These are phyloP conservation scores for Ilex aquifolium DNA, from an alignment of 257 asterid genomes.

Conservation along the genomic window DNA sequence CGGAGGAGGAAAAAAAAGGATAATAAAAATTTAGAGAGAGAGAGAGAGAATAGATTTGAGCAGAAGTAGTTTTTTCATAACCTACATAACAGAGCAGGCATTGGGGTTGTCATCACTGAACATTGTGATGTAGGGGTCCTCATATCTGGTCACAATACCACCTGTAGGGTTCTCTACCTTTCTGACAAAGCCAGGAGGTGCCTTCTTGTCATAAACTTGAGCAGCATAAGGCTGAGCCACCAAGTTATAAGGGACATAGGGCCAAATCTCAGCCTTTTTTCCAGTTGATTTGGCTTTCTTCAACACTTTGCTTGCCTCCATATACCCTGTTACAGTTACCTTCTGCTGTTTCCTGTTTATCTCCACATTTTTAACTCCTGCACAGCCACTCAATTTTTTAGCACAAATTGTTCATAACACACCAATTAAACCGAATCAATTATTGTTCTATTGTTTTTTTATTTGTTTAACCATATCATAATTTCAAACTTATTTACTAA, in stretches of 20 bases:
- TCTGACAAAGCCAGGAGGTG: slow-evolving; percentile 80
- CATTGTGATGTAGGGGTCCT: slow-evolving; percentile 61
- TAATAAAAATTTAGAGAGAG: no score
- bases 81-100: slow-evolving; percentile 68
- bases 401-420: not conserved
- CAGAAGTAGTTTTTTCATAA: not conserved
- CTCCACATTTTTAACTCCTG: not conserved
- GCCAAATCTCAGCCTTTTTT: slow-evolving; percentile 88
- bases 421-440: not conserved
- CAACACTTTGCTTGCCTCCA: slow-evolving; percentile 10
- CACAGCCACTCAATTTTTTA: not conserved
- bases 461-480: not conserved
- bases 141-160: slow-evolving; percentile 27
- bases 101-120: slow-evolving; percentile 81
- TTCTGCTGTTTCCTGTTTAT: not conserved
- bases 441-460: not conserved
- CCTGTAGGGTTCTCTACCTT: slow-evolving; percentile 34
- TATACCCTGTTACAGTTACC: not conserved
- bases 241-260: slow-evolving; percentile 71
- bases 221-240: slow-evolving; percentile 86
- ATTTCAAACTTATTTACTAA: not conserved
- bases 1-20: no score
- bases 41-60: not conserved
- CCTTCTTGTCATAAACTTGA: slow-evolving; percentile 73
- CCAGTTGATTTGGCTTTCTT: slow-evolving; percentile 77